These are phyloP conservation scores for Botryococcus braunii DNA, from an alignment of 163 green algal genomes.

Conservation along the genomic window DNA sequence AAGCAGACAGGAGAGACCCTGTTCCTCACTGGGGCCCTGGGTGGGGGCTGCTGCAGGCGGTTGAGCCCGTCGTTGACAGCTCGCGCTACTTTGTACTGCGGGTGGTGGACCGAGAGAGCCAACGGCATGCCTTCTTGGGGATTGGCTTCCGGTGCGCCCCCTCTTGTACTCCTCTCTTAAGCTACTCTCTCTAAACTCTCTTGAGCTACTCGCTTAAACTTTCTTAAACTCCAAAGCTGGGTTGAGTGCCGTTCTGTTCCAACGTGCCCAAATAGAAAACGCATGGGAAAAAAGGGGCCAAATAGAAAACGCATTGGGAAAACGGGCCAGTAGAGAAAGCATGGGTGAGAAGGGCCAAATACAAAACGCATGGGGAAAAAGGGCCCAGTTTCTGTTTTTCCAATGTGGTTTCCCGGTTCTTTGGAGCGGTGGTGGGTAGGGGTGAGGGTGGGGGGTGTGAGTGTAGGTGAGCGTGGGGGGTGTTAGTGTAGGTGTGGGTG, in stretches of 20 bases:
- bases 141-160: conserved; percentile 63
- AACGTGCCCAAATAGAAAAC: no score
- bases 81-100: conserved; percentile 72
- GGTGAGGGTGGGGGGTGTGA: no score
- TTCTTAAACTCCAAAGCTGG: no score
- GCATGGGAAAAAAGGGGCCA: not conserved
- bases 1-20: not conserved
- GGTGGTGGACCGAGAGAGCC: conserved; percentile 45
- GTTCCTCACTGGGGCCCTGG: not conserved
- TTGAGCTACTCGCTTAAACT: not conserved
- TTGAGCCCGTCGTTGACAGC: conserved; percentile 76
- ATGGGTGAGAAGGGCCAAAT: no score
- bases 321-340: no score
- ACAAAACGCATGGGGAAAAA: no score
- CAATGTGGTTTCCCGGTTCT: no score
- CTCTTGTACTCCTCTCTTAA: not conserved
- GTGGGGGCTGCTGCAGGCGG: conserved; percentile 40
- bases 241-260: no score
- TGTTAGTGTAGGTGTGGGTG: no score
- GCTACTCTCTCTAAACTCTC: not conserved
- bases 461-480: no score
- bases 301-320: not conserved
- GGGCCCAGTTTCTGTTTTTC: no score
- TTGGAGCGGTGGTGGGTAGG: no score
- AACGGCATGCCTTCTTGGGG: conserved; percentile 68